These are phyloP conservation scores for Aspergillus olivimuriae DNA, from an alignment of 495 filamentous ascomycete species.

Conservation along the genomic window DNA sequence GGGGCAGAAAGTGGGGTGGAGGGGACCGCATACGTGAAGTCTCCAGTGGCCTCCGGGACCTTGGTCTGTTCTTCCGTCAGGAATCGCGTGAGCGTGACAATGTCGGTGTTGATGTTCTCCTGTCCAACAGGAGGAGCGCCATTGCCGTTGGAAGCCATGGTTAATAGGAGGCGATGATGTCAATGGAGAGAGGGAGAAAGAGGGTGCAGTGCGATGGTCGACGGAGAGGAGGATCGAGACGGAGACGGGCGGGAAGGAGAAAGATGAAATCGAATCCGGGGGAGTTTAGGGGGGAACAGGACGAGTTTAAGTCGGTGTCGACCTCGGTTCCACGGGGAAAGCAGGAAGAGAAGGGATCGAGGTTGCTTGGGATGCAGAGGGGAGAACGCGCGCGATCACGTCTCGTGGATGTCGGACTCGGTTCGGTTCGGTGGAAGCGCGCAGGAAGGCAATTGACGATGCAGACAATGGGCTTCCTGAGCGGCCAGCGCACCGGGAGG, in stretches of 20 bases:
- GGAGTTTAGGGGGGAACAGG: constrained; percentile 1
- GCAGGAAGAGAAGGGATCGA: constrained; percentile 9
- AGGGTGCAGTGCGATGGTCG: not conserved
- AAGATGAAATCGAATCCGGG: too few relatives aligned
- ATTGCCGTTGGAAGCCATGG: constrained; percentile 31
- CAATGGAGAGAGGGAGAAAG: not conserved
- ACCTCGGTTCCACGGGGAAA: constrained; percentile 30
- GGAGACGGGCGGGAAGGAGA: too few relatives aligned
- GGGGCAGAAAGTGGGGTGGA: not conserved
- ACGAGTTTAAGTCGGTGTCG: constrained; percentile 7
- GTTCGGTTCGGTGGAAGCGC: too few relatives aligned
- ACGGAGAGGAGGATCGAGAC: constrained; percentile 9
- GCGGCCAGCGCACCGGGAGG: too few relatives aligned
- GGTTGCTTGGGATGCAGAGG: too few relatives aligned
- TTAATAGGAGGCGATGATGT: constrained; percentile 10
- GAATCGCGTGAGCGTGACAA: constrained; percentile 90
- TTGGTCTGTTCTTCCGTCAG: constrained; percentile 93
- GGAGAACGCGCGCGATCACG: too few relatives aligned
- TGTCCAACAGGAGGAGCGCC: constrained; percentile 40
- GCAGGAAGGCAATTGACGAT: too few relatives aligned
- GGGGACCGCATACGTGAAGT: constrained; percentile 74
- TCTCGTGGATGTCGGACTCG: too few relatives aligned
- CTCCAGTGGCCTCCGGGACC: constrained; percentile 90
- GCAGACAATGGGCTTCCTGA: too few relatives aligned
- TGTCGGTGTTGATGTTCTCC: constrained; percentile 89